Evolutionary conservation across 139 green algal species (phyloP).

Genomic region (Volvox africanus): DNA sequence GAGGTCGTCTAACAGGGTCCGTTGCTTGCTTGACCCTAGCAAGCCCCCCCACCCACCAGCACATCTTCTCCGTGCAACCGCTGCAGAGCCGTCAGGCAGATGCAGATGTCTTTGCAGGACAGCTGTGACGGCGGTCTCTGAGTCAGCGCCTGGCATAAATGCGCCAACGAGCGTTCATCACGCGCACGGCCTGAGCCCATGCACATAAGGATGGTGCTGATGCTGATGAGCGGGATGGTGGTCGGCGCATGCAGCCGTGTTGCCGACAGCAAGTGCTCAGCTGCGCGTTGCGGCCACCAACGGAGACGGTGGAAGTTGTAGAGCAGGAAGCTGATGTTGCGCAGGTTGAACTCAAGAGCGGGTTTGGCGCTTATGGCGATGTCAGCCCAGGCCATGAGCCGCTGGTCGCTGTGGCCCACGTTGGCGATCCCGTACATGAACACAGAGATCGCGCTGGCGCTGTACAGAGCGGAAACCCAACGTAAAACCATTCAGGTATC

Average conservation of each 20-base stretch:
- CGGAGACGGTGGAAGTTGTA: conserved; percentile 9
- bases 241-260: background rate
- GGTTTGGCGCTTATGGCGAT: conserved; percentile 1
- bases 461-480: background rate
- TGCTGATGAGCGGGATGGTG: background rate
- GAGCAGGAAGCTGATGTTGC: conserved; percentile 29
- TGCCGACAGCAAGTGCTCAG: conserved; percentile 14
- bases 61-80: conserved; percentile 22
- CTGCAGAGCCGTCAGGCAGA: conserved; percentile 25
- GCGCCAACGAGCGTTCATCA: conserved; percentile 4
- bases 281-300: conserved; percentile 1
- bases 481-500: too few species aligned
- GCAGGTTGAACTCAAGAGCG: conserved; percentile 3
- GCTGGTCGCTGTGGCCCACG: background rate
- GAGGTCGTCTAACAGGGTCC: too few species aligned
- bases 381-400: conserved; percentile 16
- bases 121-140: background rate
- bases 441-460: background rate
- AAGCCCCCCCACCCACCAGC: conserved; percentile 8
- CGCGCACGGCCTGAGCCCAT: conserved; percentile 10
- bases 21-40: background rate
- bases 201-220: conserved; percentile 16
- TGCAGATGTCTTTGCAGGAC: conserved; percentile 17
- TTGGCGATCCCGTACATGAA: conserved; percentile 34
- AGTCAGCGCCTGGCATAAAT: conserved; percentile 17